Conservation (phyloP, 257 asterid genomes). For the Nicotiana sylvestris region DNA sequence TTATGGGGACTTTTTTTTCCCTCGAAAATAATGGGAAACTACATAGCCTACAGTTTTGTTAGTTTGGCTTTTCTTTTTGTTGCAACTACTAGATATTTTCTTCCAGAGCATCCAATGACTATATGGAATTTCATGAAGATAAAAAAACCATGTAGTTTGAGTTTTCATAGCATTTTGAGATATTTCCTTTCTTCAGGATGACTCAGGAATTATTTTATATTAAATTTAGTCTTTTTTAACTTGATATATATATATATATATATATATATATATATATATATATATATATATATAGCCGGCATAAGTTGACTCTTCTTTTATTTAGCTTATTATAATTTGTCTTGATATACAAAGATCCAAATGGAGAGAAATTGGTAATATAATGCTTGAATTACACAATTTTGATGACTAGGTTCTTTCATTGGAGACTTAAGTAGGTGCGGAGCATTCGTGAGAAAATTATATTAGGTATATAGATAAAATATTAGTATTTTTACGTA, state of each 20-base stretch:
- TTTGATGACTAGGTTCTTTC: neutral
- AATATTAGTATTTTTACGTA: too few species aligned
- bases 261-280: too few species aligned
- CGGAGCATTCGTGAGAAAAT: too few species aligned
- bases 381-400: neutral
- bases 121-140: neutral
- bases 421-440: too few species aligned
- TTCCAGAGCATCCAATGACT: neutral
- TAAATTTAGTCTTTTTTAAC: neutral
- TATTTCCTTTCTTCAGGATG: neutral
- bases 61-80: conserved; percentile 15
- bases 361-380: neutral
- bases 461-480: too few species aligned
- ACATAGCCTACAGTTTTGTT: conserved; percentile 12
- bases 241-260: neutral
- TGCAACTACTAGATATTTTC: neutral
- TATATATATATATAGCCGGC: too few species aligned
- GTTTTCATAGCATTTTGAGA: neutral
- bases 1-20: neutral
- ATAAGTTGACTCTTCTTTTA: too few species aligned
- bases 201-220: neutral
- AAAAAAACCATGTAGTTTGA: neutral
- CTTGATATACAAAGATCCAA: neutral
- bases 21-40: neutral
- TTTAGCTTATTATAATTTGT: too few species aligned